Evolutionary conservation across 495 filamentous ascomycete species (phyloP), one percentile per base, ranked within the genome.

Genomic region (Gamarada debralockiae): DNA sequence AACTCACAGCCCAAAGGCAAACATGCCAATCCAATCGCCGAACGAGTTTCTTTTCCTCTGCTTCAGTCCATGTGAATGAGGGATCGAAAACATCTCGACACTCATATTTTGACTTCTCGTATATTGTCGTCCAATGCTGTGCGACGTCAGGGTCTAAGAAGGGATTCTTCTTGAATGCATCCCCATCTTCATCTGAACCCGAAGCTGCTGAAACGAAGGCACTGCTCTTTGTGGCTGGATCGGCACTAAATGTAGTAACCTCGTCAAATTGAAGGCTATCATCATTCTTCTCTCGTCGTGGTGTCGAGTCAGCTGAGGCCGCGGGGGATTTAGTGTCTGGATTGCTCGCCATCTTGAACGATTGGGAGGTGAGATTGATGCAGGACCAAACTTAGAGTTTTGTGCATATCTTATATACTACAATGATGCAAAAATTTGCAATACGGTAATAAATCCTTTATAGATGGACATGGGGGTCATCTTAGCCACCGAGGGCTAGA

Each of bases 31-130:
- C 59, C 62, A 85, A 76, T 73, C 82, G 89, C 36, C 75, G 70
- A 8, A 91, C 74, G 4, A 91, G 60, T 2, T 70, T 72, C 58
- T 79, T 83, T 63, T 92, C 88, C 62, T 91, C 87, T 14, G 74
- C 63, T 56, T 80, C 75, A 0, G 76, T 77, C 87, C 88, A 92
- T 39, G 84, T 74, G 37, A 83, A 84, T 0, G 79, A 67, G 0
- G 87, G 83, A 55, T 91, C 86, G 67, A 83, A 91, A 14, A 85
- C 80, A 66, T 91, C 85, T 21, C 69, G 65, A 1, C 85, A 84
- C 67, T 89, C 85, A 65, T 86, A 87, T 6, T 66, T 14, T 1
- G 58, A 39, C 44, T 60, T 60, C 25, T 60, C 52, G 17, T 60
- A 60, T 18, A 56, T 48, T 1, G n/a, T 14, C 1, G 36, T 36